A percentile compares a stretch with the other conserved stretches of the same genome.
These are phyloP conservation scores for Ramaria sp. DNA, from an alignment of 768 basidiomycete genomes.

Conservation along the genomic window DNA sequence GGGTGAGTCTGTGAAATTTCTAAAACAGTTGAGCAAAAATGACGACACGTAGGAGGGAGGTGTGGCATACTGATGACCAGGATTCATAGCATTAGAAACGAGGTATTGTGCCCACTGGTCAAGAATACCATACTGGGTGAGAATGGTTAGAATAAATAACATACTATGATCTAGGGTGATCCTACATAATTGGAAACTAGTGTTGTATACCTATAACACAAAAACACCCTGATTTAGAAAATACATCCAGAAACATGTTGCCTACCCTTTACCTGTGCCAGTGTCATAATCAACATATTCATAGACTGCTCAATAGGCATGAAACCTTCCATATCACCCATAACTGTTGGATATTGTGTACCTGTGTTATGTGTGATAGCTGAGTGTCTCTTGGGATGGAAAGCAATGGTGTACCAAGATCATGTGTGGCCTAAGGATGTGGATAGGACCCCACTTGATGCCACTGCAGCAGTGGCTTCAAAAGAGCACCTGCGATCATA, in stretches of 20 bases:
- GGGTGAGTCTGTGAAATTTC: neutral
- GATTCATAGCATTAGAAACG: conserved; percentile 5
- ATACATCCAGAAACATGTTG: too few species aligned
- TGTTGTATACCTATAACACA: neutral
- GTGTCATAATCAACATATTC: conserved; percentile 10
- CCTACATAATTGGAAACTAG: conserved; percentile 4
- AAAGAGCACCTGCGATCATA: conserved; percentile 5
- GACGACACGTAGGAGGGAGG: too few species aligned
- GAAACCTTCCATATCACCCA: conserved; percentile 1
- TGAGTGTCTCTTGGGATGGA: too few species aligned
- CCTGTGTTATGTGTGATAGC: too few species aligned
- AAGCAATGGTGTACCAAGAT: conserved; percentile 13
- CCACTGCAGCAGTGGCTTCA: conserved; percentile 16
- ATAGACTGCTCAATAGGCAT: conserved; percentile 10
- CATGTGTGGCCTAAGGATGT: conserved; percentile 11
- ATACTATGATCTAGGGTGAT: neutral
- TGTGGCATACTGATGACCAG: conserved; percentile 1
- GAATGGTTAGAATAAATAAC: too few species aligned
- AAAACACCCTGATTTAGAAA: too few species aligned
- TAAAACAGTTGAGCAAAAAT: too few species aligned
- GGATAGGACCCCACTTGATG: conserved; percentile 13
- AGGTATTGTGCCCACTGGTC: conserved; percentile 16
- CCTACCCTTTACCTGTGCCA: neutral
- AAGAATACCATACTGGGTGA: conserved; percentile 11
- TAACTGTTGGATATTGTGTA: conserved; percentile 11